Evolutionary conservation across 2,329 filamentous ascomycete species (phyloP).

Genomic region (Paraphoma sp.): DNA sequence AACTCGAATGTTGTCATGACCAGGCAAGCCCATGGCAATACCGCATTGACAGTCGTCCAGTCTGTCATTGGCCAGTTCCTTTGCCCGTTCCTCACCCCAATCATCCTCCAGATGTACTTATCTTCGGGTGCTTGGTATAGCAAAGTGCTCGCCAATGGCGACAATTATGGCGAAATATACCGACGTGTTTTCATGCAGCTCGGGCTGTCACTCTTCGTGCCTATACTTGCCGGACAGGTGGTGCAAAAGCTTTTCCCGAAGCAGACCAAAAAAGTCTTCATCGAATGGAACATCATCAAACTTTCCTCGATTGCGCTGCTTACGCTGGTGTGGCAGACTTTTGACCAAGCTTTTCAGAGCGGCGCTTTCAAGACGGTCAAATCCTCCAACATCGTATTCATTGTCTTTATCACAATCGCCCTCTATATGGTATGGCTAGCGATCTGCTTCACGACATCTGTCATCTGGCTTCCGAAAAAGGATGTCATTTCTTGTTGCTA

Average conservation of each 20-base stretch:
- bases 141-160: conserved; percentile 59
- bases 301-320: conserved; percentile 54
- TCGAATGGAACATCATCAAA: conserved; percentile 55
- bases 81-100: conserved; percentile 71
- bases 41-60: conserved; percentile 60
- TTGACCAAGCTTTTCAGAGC: conserved; percentile 70
- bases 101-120: conserved; percentile 68
- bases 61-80: conserved; percentile 74
- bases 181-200: conserved; percentile 71
- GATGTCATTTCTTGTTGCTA: conserved; percentile 76
- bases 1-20: conserved; percentile 79
- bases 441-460: conserved; percentile 64
- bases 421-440: conserved; percentile 68
- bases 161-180: conserved; percentile 68
- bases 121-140: conserved; percentile 62
- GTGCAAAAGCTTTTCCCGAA: conserved; percentile 64
- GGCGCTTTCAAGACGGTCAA: conserved; percentile 66
- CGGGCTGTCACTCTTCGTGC: conserved; percentile 70
- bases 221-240: conserved; percentile 67
- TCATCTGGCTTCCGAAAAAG: conserved; percentile 62
- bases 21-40: conserved; percentile 69
- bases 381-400: conserved; percentile 68
- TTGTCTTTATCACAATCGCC: conserved; percentile 71
- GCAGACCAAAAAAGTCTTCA: conserved; percentile 61
- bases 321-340: conserved; percentile 69